Base-by-base conservation (phyloP, 2,329 filamentous ascomycete species). In the Arthroderma sp. region DNA sequence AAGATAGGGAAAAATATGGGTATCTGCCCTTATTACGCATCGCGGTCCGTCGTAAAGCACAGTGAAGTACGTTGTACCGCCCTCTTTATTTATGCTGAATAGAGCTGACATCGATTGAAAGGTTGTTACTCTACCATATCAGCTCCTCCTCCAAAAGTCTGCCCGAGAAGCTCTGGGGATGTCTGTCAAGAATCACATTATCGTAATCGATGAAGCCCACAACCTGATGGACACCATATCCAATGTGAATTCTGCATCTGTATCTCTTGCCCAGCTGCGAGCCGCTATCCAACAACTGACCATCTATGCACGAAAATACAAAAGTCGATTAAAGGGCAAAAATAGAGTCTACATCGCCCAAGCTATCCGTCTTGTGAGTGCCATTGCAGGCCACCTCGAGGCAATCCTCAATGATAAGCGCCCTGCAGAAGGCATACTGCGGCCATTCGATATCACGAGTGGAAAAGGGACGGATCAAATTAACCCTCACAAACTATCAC, bases 161-260 rank as follows among this genome's bases (percentile, higher is more conserved):
- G 88, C 91, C 0, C 74, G 91, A 40, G 88, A 96, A 49, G 87
- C 91, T 0, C 71, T 98, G 0, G 82, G 83, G 0, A 79, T 98
- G 37, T 89, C 83, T 27, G 65, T 98, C 6, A 87, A 93, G 54
- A 79, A 80, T 4, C 91, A 94, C 56, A 72, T 98, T 0, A 80
- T 98, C n/a, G 83, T 98, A 28, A 85, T 98, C 40, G 91, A 98
- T 54, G 91, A 98, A 68, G 91, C 91, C 0, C 91, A 98, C 60
- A 98, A 98, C 58, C 76, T 98, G 43, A 94, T 95, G 82, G 88
- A 95, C 60, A 87, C 89, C 0, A 86, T 98, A 38, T 77, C 86
- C 10, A 82, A 80, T 38, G 91, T 94, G 31, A 80, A 95, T 59
- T 88, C 88, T 0, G 78, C 86, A 0, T 78, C 83, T 32, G 73